Conservation (phyloP, 1,284 basidiomycete species). For the Tilletia caries region DNA sequence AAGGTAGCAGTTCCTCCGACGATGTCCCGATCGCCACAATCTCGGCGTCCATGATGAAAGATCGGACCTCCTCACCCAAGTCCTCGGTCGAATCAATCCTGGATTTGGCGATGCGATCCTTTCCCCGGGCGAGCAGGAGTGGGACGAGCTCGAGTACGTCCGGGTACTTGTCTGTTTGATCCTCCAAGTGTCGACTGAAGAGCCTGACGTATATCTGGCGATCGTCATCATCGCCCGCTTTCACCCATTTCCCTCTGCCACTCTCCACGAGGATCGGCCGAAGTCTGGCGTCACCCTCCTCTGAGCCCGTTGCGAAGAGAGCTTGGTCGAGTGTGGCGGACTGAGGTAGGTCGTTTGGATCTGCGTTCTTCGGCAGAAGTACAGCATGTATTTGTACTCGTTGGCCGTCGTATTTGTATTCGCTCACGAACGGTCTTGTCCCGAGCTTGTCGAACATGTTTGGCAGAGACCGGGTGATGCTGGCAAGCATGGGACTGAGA, state of each 20-base stretch:
- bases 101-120: background rate
- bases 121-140: conserved; percentile 31
- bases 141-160: conserved; percentile 65
- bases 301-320: background rate
- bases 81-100: conserved; percentile 15
- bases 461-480: conserved; percentile 70
- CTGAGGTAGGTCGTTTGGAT: no score
- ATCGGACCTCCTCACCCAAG: conserved; percentile 56
- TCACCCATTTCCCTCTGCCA: conserved; percentile 42
- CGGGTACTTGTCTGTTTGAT: conserved; percentile 87
- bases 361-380: conserved; percentile 7
- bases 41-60: conserved; percentile 80
- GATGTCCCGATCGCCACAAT: conserved; percentile 56
- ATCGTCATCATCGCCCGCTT: conserved; percentile 24
- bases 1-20: conserved; percentile 42
- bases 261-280: conserved; percentile 2
- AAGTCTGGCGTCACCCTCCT: background rate
- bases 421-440: conserved; percentile 54
- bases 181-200: conserved; percentile 84
- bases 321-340: background rate
- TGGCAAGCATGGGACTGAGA: conserved; percentile 59
- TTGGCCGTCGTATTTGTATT: conserved; percentile 82
- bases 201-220: conserved; percentile 62
- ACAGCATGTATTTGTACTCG: conserved; percentile 75
- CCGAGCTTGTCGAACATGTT: conserved; percentile 73